These are phyloP conservation scores for Tolypocladium sp. DNA, from an alignment of 2,329 filamentous ascomycete species.

Conservation along the genomic window DNA sequence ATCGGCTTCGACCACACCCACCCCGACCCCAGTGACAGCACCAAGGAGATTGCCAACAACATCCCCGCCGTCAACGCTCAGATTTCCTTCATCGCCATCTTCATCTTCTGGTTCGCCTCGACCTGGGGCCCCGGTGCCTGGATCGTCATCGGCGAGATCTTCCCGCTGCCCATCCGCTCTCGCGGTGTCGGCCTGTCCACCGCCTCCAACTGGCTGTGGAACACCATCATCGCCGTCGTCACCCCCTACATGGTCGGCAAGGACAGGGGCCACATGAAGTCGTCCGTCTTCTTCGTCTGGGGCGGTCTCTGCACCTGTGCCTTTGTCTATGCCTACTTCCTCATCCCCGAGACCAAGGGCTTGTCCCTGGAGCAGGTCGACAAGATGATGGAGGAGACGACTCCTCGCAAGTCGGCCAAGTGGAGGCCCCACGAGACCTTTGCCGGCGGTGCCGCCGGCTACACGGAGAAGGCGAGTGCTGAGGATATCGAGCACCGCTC, in stretches of 20 bases:
- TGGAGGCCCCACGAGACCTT: constrained; percentile 69
- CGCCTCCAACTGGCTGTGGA: constrained; percentile 89
- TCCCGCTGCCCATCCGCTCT: constrained; percentile 79
- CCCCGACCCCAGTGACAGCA: constrained; percentile 31
- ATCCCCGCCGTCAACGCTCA: constrained; percentile 54
- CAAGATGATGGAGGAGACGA: constrained; percentile 83
- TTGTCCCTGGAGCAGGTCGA: constrained; percentile 72
- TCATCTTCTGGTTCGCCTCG: constrained; percentile 85
- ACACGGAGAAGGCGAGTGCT: constrained; percentile 19
- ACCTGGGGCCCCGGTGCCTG: constrained; percentile 81
- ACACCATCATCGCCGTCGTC: constrained; percentile 63
- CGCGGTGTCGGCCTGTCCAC: constrained; percentile 82
- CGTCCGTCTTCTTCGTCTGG: constrained; percentile 70
- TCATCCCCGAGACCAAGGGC: constrained; percentile 67
- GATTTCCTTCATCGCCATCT: constrained; percentile 84
- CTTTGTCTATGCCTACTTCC: constrained; percentile 61
- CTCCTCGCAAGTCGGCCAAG: constrained; percentile 63
- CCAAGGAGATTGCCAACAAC: constrained; percentile 37
- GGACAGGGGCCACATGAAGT: constrained; percentile 54
- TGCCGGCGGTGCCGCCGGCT: constrained; percentile 35
- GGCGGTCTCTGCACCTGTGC: constrained; percentile 53
- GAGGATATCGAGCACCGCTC: constrained; percentile 19
- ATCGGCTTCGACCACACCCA: constrained; percentile 44
- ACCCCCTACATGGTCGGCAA: constrained; percentile 61
- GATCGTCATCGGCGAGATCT: constrained; percentile 84